Base-by-base conservation (phyloP, 352 stramenopile genomes). In the Vaucheria bursata region DNA sequence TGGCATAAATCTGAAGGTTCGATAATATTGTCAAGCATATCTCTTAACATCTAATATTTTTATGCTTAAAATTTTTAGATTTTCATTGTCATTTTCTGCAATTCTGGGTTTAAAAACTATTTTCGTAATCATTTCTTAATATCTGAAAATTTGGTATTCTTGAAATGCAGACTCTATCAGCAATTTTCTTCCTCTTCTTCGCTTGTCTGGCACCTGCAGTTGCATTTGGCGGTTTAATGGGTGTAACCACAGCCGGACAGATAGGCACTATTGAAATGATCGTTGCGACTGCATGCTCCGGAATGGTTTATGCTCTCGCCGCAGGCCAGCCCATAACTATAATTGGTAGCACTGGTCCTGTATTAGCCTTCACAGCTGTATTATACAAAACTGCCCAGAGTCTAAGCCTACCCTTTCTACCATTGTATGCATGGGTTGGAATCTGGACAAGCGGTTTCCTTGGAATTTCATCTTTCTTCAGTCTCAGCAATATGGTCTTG, bases 351-450 rank as follows among this genome's bases (percentile, higher is more conserved):
- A 85, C 79, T 12, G 81, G 81, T n/a, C 81, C 81, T 2, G 75
- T 85, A 8, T 65, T 85, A 33, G 81, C 81, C 37, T 85, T 85
- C 72, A 84, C 78, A 49, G 68, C 73, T 29, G 81, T 85, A 38
- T 71, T 85, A 53, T 85, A 85, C 73, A 40, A 75, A 53, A 82
- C 81, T 25, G 65, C 74, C 29, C 36, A n/a, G 7, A 69, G 64
- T n/a, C 7, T 85, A 50, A 79, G 80, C 49, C 75, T 92, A 12
- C 87, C 90, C 8, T 93, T 94, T 78, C 87, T 93, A 75, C 88
- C 88, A 5, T 80, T 93, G 6, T 93, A 94, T 84, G 79, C 87
- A 6, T 94, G 89, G 88, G 87, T 92, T 1, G 90, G 90, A 25
- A 45, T 93, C 2, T 94, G 90, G 90, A 92, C 88, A 25, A 88